Evolutionary conservation across 768 basidiomycete species (phyloP), one percentile per base, ranked within the genome.

Genomic region (Coprinopsis sp.): DNA sequence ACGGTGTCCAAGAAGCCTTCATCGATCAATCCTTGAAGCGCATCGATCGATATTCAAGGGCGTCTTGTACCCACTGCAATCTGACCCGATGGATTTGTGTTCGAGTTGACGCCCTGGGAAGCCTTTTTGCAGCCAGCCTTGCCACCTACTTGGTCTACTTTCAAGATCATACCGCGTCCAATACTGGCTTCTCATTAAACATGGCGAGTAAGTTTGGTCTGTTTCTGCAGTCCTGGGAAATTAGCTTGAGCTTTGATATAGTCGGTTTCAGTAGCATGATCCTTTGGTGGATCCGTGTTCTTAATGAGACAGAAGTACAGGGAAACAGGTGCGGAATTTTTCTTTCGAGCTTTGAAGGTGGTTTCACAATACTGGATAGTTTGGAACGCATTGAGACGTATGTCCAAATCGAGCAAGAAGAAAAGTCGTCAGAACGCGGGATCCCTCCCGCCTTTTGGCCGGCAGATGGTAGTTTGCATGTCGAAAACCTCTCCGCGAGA

Each of bases 311-410:
- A 30, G 73, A 76, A 52, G 63, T 76, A 8, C 60, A 66, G 41
- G 58, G 71, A 28, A 54, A 54, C 37, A 54, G 53, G 53, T 54
- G 29, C 11, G 37, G 8, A 4, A 16, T 23, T 42, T 28, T 8
- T n/a, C n/a, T n/a, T n/a, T 29, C 6, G 27, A n/a, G 4, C 7
- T 16, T 23, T 30, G 14, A 13, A 16, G 18, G 27, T 4, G 36
- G 42, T 42, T 16, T 12, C 29, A 37, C 24, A 18, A 11, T 28
- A 2, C n/a, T n/a, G n/a, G n/a, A n/a, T 22, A 72, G 73, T 53
- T 57, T 73, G 19, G 89, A 93, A 56, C 84, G 91, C 47, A 82
- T 91, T 2, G 76, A 85, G 40, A 81, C 56, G 2, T 84, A 81
- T 55, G 56, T 82, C 16, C 52, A 62, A 21, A 80, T 83, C 44